Evolutionary conservation across 1,139 yeast genomes (phyloP), one percentile per base, ranked within the genome.

Genomic region (Kurtzmaniella quercitrusa): DNA sequence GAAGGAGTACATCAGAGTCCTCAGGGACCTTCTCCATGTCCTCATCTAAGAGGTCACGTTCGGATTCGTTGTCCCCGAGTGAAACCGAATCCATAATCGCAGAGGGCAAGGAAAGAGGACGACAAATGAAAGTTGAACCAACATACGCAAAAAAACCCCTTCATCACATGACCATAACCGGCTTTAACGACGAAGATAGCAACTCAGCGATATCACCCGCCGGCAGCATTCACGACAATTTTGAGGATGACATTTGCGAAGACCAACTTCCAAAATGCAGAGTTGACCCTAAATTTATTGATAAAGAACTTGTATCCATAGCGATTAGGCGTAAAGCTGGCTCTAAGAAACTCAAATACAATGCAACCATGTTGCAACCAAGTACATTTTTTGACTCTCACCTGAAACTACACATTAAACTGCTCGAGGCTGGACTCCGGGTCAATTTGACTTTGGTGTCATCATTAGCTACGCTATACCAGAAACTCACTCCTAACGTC

Each of bases 361-460:
- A 27, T 34, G 37, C 19, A 15, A 27, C 27, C 15, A 21, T 48
- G 6, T 23, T 41, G 2, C 11, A 42, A 3, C 40, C 40, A 10
- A n/a, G 31, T 4, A 27, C 31, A 27, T 37, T 34, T 16, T 43
- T 44, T 38, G 49, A 46, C 18, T 25, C 53, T 2, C 46, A 48
- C 27, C 52, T 65, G 39, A 73, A 73, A 49, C 63, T 74, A 23
- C 81, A 77, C 49, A 70, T 78, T 3, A 71, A 77, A 46, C 77
- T 80, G 5, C 58, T 78, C 25, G 79, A 78, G 41, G 79, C 81
- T 1, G 79, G 77, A 14, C 67, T 80, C 11, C 65, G 73, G 48
- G 72, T 78, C 9, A 67, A 77, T 43, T 56, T 78, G 17, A 69
- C 81, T 0, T 50, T 73, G 37, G 74, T 74, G 1, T 72, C 77